A percentile compares a stretch with the other conserved stretches of the same genome.
Evolutionary conservation across 2,329 filamentous ascomycete genomes (phyloP).

Genomic region (Colletotrichum caudatum): DNA sequence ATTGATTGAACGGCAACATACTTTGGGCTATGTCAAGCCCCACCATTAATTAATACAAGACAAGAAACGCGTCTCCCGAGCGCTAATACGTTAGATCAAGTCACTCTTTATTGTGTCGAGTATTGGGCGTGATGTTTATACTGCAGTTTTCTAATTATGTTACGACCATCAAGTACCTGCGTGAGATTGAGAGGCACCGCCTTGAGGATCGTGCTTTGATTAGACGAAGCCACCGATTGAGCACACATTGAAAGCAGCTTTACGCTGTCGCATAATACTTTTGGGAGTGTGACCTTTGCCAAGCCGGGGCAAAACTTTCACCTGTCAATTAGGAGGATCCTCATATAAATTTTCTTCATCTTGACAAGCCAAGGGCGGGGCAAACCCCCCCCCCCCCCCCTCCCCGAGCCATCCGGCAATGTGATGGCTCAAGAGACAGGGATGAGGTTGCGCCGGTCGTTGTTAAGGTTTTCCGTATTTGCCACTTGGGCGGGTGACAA

Average conservation of each 20-base stretch:
- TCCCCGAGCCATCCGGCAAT: slow-evolving; percentile 9
- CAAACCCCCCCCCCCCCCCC: too few relatives aligned
- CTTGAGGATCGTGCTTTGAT: too few relatives aligned
- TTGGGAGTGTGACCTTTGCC: not conserved
- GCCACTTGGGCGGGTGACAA: too few relatives aligned
- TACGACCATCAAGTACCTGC: too few relatives aligned
- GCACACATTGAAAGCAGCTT: too few relatives aligned
- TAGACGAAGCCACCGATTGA: not conserved
- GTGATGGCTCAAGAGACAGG: not conserved
- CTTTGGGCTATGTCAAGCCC: not conserved
- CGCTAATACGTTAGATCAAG: not conserved
- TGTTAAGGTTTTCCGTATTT: slow-evolving; percentile 21
- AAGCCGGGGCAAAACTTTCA: not conserved
- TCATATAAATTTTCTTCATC: too few relatives aligned
- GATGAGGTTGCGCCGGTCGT: not conserved
- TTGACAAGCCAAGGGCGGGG: not conserved
- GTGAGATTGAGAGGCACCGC: too few relatives aligned
- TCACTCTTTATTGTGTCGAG: too few relatives aligned
- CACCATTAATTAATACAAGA: not conserved
- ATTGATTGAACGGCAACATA: slow-evolving; percentile 26
- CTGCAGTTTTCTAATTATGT: too few relatives aligned
- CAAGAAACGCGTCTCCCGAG: not conserved
- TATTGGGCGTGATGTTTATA: too few relatives aligned
- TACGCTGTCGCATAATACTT: too few relatives aligned
- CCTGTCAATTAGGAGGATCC: not conserved